phyloP scores from a whole-genome alignment of 805 yeast species.

The Wickerhamomyces queroliae region DNA sequence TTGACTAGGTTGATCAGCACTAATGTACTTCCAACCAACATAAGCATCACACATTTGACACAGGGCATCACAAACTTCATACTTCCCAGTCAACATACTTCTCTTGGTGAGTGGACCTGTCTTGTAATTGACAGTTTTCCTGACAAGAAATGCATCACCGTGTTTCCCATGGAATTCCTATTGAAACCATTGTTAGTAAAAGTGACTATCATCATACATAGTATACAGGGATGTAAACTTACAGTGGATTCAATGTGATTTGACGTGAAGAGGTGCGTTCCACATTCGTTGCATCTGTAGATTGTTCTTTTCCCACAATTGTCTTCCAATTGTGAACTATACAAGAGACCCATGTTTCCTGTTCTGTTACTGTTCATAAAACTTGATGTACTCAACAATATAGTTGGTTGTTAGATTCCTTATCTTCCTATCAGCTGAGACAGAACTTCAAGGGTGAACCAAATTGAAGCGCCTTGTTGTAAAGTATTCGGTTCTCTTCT shows the following conservation, averaged over 20 bases:
- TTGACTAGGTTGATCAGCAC: conserved; percentile 39
- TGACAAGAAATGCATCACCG: conserved; percentile 54
- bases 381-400: too few relatives aligned
- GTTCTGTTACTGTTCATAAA: too few relatives aligned
- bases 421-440: too few relatives aligned
- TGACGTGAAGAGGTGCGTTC: conserved; percentile 15
- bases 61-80: conserved; percentile 47
- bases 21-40: conserved; percentile 62
- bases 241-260: conserved; percentile 12
- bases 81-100: conserved; percentile 56
- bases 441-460: too few relatives aligned
- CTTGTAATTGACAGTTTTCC: conserved; percentile 35
- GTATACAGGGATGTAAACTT: neutral
- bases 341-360: neutral
- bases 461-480: too few relatives aligned
- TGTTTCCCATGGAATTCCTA: conserved; percentile 47
- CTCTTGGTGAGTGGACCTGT: conserved; percentile 32
- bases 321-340: neutral
- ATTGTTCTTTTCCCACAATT: conserved; percentile 8
- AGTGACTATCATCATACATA: neutral
- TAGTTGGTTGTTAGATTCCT: too few relatives aligned
- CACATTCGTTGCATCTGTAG: conserved; percentile 15
- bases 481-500: too few relatives aligned
- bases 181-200: neutral
- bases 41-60: conserved; percentile 49